Evolutionary conservation across 2,329 filamentous ascomycete genomes (phyloP).

Genomic region (Sporothrix brasiliensis): DNA sequence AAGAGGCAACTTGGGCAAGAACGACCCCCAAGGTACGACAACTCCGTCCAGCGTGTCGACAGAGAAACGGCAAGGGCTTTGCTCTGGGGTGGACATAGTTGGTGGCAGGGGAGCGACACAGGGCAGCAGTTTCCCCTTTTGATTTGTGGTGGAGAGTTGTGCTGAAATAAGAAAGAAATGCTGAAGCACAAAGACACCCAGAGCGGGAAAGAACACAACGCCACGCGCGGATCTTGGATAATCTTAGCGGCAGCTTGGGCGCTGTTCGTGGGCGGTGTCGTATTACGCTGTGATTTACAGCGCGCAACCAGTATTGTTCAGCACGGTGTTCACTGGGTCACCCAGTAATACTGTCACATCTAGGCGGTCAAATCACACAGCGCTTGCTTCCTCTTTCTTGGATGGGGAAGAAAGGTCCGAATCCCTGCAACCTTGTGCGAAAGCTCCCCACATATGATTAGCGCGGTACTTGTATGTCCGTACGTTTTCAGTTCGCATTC

Average conservation of each 20-base stretch:
- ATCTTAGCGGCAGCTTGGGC: neutral
- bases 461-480: neutral
- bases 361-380: slow-evolving; percentile 19
- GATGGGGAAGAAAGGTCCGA: slow-evolving; percentile 14
- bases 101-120: slow-evolving; percentile 25
- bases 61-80: neutral
- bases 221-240: slow-evolving; percentile 1
- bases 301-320: neutral
- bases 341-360: neutral
- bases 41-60: neutral
- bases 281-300: neutral
- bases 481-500: fast-evolving
- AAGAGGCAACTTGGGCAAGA: neutral
- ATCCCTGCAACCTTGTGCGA: slow-evolving; percentile 24
- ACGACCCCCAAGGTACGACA: neutral
- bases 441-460: slow-evolving; percentile 17
- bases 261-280: neutral
- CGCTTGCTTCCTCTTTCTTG: neutral
- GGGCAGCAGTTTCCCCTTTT: slow-evolving; percentile 11
- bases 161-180: slow-evolving; percentile 18
- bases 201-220: slow-evolving; percentile 9
- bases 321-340: neutral
- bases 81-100: neutral
- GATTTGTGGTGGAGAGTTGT: slow-evolving; percentile 24
- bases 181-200: neutral